These are phyloP conservation scores for Magnusiomyces tetraspermus DNA, from an alignment of 1,139 yeast species.

Conservation along the genomic window DNA sequence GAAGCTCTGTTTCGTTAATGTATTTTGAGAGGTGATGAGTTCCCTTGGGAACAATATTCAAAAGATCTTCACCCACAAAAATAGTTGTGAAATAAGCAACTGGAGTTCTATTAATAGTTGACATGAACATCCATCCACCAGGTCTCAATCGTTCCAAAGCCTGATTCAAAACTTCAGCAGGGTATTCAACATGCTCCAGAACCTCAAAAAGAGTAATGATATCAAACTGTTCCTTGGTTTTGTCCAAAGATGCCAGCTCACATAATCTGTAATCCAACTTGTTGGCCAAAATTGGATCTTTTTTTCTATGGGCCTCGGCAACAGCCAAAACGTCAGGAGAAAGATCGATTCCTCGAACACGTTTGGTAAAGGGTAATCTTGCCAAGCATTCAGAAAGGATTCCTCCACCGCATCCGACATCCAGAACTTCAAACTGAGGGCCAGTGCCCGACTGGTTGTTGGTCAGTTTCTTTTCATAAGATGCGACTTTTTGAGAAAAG, in stretches of 20 bases:
- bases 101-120: slow-evolving; percentile 85
- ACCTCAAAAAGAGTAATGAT: slow-evolving; percentile 87
- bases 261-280: slow-evolving; percentile 52
- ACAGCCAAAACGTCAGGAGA: slow-evolving; percentile 74
- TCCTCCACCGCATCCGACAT: slow-evolving; percentile 98
- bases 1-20: slow-evolving; percentile 65
- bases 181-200: slow-evolving; percentile 86
- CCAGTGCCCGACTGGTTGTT: not conserved
- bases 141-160: slow-evolving; percentile 62
- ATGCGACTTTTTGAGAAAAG: not conserved
- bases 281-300: slow-evolving; percentile 51
- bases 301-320: slow-evolving; percentile 56
- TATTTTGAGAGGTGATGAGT: slow-evolving; percentile 85
- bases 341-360: slow-evolving; percentile 76
- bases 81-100: slow-evolving; percentile 93
- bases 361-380: slow-evolving; percentile 43
- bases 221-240: slow-evolving; percentile 46
- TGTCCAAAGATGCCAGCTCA: slow-evolving; percentile 48
- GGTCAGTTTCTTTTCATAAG: slow-evolving; percentile 18
- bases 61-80: slow-evolving; percentile 73
- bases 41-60: slow-evolving; percentile 79
- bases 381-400: slow-evolving; percentile 81
- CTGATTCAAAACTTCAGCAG: slow-evolving; percentile 57
- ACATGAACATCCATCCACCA: slow-evolving; percentile 78
- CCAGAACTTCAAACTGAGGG: slow-evolving; percentile 48